Percentiles rank a stretch among this genome's conserved stretches.
These are phyloP conservation scores for Exophiala xenobiotica DNA, from an alignment of 2,329 filamentous ascomycete genomes.

Conservation along the genomic window DNA sequence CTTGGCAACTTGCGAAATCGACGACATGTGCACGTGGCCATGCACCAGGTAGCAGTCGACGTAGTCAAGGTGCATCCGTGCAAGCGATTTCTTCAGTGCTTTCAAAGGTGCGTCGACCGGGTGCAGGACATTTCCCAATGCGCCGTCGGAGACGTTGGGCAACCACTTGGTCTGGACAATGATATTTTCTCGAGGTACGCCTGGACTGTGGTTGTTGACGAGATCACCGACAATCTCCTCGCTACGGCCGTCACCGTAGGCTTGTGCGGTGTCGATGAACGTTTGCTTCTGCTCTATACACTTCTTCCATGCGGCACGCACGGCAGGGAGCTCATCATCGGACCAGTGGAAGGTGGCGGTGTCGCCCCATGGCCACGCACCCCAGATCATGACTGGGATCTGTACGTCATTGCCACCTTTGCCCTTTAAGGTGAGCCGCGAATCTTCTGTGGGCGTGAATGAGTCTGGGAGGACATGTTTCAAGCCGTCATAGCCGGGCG, in stretches of 20 bases:
- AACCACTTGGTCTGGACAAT: constrained; percentile 46
- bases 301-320: constrained; percentile 42
- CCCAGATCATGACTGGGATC: constrained; percentile 33
- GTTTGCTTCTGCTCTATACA: constrained; percentile 40
- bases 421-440: constrained; percentile 30
- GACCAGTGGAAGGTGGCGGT: constrained; percentile 37
- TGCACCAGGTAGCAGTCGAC: constrained; percentile 47
- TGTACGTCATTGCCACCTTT: constrained; percentile 29
- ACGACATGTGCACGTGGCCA: constrained; percentile 44
- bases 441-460: constrained; percentile 26
- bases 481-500: constrained; percentile 12
- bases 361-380: constrained; percentile 36
- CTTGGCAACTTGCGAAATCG: constrained; percentile 42
- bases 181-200: constrained; percentile 37
- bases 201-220: constrained; percentile 33
- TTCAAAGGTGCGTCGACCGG: constrained; percentile 38
- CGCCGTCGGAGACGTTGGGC: constrained; percentile 33
- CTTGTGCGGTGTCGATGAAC: constrained; percentile 48
- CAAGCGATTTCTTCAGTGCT: constrained; percentile 40
- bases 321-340: constrained; percentile 36
- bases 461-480: constrained; percentile 23
- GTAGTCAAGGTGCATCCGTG: constrained; percentile 42
- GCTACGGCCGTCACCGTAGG: constrained; percentile 44
- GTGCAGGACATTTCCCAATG: constrained; percentile 33
- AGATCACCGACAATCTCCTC: constrained; percentile 45